A percentile compares a stretch with the other conserved stretches of the same genome.
Conservation (phyloP, 2,329 filamentous ascomycete genomes). For the Nothophoma quercina region DNA sequence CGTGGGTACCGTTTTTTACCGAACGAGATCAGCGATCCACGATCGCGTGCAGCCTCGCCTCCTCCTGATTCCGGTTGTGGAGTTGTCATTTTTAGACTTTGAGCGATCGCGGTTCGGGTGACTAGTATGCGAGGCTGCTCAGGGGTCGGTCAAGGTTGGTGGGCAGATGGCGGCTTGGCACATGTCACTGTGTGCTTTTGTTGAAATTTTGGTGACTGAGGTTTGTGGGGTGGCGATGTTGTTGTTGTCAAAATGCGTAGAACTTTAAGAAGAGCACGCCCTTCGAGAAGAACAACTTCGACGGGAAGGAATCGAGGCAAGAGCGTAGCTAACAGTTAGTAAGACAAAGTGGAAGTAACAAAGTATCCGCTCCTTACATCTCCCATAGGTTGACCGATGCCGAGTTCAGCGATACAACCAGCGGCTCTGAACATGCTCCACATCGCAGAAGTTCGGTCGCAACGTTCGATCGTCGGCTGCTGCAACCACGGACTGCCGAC, state of each 20-base stretch:
- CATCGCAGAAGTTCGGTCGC: neutral
- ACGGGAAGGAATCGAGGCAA: too few relatives aligned
- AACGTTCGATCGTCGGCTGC: neutral
- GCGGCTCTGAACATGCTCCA: too few relatives aligned
- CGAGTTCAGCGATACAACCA: too few relatives aligned
- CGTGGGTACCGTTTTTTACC: neutral
- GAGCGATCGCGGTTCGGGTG: neutral
- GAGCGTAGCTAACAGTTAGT: too few relatives aligned
- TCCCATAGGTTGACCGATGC: too few relatives aligned
- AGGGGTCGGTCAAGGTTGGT: neutral
- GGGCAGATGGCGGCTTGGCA: conserved; percentile 4
- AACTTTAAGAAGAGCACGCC: too few relatives aligned
- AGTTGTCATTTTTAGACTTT: conserved; percentile 4
- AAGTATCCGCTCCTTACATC: too few relatives aligned
- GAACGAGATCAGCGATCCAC: neutral
- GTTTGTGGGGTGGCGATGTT: neutral
- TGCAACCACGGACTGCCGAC: neutral
- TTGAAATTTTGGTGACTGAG: neutral
- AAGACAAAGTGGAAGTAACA: too few relatives aligned
- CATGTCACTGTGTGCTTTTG: conserved; percentile 1
- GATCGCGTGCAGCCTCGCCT: neutral
- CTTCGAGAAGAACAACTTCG: too few relatives aligned
- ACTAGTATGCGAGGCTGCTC: neutral
- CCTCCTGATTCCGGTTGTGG: conserved; percentile 1
- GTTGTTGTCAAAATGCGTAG: too few relatives aligned